phyloP scores from a whole-genome alignment of 169 alveolate genomes.

The Perkinsus chesapeaki region DNA sequence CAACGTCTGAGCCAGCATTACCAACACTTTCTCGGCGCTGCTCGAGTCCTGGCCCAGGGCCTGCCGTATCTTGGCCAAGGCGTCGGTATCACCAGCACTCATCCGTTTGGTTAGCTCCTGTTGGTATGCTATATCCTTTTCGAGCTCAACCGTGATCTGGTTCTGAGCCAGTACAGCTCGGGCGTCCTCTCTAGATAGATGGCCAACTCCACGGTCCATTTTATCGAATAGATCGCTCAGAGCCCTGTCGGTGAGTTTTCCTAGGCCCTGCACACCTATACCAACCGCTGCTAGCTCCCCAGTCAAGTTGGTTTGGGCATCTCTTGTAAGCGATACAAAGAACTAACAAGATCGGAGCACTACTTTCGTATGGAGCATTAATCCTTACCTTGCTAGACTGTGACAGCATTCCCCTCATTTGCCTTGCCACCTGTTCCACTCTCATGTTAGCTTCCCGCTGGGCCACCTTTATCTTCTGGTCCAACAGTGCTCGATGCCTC shows the following conservation, averaged over 20 bases:
- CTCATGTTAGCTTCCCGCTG: neutral
- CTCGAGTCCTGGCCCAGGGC: neutral
- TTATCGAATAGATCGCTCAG: neutral
- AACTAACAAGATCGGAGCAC: neutral
- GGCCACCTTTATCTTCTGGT: neutral
- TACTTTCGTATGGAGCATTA: no score
- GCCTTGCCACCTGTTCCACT: neutral
- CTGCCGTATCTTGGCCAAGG: neutral
- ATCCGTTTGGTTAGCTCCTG: neutral
- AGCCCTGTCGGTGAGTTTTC: neutral
- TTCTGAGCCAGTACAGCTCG: neutral
- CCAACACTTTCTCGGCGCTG: neutral
- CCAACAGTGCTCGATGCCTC: neutral
- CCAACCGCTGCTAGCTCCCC: neutral
- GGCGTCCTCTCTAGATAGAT: neutral
- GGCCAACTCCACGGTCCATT: neutral
- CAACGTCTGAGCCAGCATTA: neutral
- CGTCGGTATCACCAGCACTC: neutral
- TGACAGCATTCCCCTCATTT: neutral
- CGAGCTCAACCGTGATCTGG: neutral
- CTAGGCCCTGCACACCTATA: neutral
- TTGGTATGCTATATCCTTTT: neutral
- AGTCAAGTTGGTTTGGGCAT: neutral
- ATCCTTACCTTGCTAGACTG: neutral
- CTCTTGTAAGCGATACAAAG: neutral